These are phyloP conservation scores for Stenocarpella maydis DNA, from an alignment of 2,329 filamentous ascomycete species.

Conservation along the genomic window DNA sequence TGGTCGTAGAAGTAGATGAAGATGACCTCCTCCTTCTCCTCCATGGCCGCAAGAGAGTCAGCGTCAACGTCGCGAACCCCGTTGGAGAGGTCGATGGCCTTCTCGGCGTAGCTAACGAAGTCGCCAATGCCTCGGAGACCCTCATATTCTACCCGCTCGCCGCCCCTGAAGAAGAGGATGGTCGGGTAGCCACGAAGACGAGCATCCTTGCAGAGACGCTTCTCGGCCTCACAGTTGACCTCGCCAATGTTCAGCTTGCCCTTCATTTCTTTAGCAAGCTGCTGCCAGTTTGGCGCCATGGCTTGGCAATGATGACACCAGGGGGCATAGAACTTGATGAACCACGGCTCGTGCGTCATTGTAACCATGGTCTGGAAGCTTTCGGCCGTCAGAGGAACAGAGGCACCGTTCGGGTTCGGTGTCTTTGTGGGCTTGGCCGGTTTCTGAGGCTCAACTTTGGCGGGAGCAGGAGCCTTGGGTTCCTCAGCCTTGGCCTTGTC, in stretches of 20 bases:
- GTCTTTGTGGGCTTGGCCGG: slow-evolving; percentile 62
- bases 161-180: slow-evolving; percentile 89
- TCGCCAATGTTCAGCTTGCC: slow-evolving; percentile 91
- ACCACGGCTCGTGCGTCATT: slow-evolving; percentile 90
- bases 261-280: slow-evolving; percentile 91
- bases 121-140: slow-evolving; percentile 93
- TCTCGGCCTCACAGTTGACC: slow-evolving; percentile 91
- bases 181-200: slow-evolving; percentile 84
- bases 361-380: slow-evolving; percentile 88
- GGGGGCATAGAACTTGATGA: slow-evolving; percentile 97
- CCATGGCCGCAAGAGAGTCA: slow-evolving; percentile 78
- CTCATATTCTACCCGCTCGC: slow-evolving; percentile 91
- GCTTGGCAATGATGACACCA: slow-evolving; percentile 98
- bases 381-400: slow-evolving; percentile 79
- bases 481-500: slow-evolving; percentile 37
- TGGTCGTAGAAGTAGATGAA: slow-evolving; percentile 99
- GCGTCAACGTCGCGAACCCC: slow-evolving; percentile 85
- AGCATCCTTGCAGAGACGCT: slow-evolving; percentile 91
- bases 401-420: slow-evolving; percentile 79
- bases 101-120: slow-evolving; percentile 85
- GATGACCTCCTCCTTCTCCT: slow-evolving; percentile 93
- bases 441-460: slow-evolving; percentile 52
- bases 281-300: slow-evolving; percentile 88
- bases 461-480: slow-evolving; percentile 41
- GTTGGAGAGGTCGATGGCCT: slow-evolving; percentile 78